Base-by-base conservation (phyloP, 345 rosid species). In the Moringa oleifera region DNA sequence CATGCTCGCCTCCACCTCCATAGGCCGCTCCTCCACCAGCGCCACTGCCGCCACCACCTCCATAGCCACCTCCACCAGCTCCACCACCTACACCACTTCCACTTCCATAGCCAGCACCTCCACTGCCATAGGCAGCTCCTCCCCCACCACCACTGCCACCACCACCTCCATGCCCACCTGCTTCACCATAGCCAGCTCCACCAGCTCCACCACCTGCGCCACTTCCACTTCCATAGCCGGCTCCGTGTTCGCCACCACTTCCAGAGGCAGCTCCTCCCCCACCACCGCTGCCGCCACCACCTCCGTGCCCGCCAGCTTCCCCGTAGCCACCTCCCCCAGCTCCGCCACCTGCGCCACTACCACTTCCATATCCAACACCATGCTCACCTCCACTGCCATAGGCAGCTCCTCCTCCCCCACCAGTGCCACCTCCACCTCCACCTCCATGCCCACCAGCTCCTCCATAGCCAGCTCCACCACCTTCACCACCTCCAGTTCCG, bases 151-250 rank as follows among this genome's bases (percentile, higher is more conserved):
- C 66, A 67, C 66, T 54, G 18, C 75, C 75, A 2, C 33, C 33
- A n/a, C n/a, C n/a, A n/a, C n/a, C n/a, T n/a, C n/a, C n/a, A n/a
- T n/a, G n/a, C n/a, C n/a, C n/a, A n/a, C n/a, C n/a, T n/a, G n/a
- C n/a, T n/a, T n/a, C n/a, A n/a, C n/a, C n/a, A n/a, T n/a, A n/a
- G 5, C 55, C 55, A 1, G 23, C 64, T 16, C 33, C 33, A 28
- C 78, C 76, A 17, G 57, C 46, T 18, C 72, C 71, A 0, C 71
- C 68, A 0, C 84, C 87, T 1, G 74, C 78, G 19, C 75, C 72
- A 0, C 67, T 73, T 23, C 82, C 83, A 62, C 74, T 71, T 0
- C 71, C 82, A 0, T 73, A 72, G 46, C 72, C 74, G 12, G 68
- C 82, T 51, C 71, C 67, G 18, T 56, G 57, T 31, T 36, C 72